These are phyloP conservation scores for Rhodotorula sp. DNA, from an alignment of 1,284 basidiomycete genomes.

Conservation along the genomic window DNA sequence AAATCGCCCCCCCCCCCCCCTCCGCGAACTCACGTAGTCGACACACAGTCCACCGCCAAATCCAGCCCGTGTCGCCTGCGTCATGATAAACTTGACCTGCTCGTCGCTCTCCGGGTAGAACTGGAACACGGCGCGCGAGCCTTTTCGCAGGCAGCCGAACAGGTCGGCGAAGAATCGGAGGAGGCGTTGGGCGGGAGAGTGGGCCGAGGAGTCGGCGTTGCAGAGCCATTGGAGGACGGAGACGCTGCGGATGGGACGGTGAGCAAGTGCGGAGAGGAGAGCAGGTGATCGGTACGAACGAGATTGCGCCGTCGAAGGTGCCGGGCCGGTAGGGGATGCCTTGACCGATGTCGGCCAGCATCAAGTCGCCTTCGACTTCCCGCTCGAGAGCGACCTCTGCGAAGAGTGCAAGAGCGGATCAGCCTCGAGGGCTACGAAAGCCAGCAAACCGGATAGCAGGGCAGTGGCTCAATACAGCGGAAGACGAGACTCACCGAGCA, in stretches of 20 bases:
- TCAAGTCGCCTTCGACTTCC: conserved; percentile 85
- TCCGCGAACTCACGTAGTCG: conserved; percentile 68
- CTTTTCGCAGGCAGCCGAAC: conserved; percentile 85
- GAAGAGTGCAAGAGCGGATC: background rate
- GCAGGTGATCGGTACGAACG: conserved; percentile 55
- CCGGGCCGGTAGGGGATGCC: conserved; percentile 79
- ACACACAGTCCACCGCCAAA: conserved; percentile 97
- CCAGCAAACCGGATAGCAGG: background rate
- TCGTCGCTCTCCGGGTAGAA: conserved; percentile 95
- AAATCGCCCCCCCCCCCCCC: too few relatives aligned
- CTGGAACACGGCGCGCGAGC: conserved; percentile 89
- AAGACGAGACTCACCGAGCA: conserved; percentile 62
- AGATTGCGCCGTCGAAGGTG: conserved; percentile 96
- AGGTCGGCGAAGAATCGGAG: conserved; percentile 94
- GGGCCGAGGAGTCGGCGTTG: conserved; percentile 90
- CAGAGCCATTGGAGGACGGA: conserved; percentile 98
- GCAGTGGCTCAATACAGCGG: too few relatives aligned
- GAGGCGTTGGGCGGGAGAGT: conserved; percentile 88
- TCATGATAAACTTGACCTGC: conserved; percentile 91
- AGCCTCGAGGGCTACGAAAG: too few relatives aligned
- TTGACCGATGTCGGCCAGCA: conserved; percentile 52
- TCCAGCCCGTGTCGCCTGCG: conserved; percentile 86
- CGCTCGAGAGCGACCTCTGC: conserved; percentile 89
- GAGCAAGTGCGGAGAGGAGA: background rate
- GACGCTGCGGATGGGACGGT: conserved; percentile 60